These are phyloP conservation scores for Raphidocelis subcapitata DNA, from an alignment of 139 green algal species.

Conservation along the genomic window DNA sequence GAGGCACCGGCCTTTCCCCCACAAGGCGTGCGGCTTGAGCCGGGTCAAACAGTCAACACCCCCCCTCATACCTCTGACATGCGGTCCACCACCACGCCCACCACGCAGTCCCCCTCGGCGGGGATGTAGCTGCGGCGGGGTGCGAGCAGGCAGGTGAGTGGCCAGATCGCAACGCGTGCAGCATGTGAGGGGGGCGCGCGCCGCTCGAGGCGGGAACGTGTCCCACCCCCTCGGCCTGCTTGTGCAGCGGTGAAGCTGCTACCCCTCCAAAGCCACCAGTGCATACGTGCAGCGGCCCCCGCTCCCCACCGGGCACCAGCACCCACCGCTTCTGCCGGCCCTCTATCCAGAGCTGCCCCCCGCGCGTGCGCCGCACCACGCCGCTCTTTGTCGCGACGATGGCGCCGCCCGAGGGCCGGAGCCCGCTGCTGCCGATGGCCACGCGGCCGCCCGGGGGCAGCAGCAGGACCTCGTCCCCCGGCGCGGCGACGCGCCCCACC, in stretches of 20 bases:
- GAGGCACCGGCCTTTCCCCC: background rate
- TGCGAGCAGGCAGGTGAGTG: too few relatives aligned
- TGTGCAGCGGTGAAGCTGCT: too few relatives aligned
- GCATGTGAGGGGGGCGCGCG: too few relatives aligned
- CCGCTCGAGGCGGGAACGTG: too few relatives aligned
- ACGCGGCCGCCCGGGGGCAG: slow-evolving; percentile 65
- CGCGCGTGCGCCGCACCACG: slow-evolving; percentile 51
- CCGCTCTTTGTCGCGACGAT: slow-evolving; percentile 62
- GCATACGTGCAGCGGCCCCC: too few relatives aligned
- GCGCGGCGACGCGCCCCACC: slow-evolving; percentile 60
- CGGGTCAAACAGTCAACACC: background rate
- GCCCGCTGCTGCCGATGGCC: slow-evolving; percentile 55
- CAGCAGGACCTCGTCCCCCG: slow-evolving; percentile 66
- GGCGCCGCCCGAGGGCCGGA: slow-evolving; percentile 42
- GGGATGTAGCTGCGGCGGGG: slow-evolving; percentile 84
- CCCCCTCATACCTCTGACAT: slow-evolving; percentile 57
- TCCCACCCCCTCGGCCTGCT: too few relatives aligned
- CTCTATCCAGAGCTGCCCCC: slow-evolving; percentile 75
- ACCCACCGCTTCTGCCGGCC: slow-evolving; percentile 65
- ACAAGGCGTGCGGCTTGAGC: too few relatives aligned
- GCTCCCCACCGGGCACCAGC: too few relatives aligned
- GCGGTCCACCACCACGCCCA: slow-evolving; percentile 70
- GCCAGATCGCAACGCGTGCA: too few relatives aligned
- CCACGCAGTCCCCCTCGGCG: slow-evolving; percentile 62
- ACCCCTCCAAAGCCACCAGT: too few relatives aligned